A percentile compares a stretch with the other conserved stretches of the same genome.
phyloP scores from a whole-genome alignment of 129 eudicot genomes.

The Escallonia herrerae region DNA sequence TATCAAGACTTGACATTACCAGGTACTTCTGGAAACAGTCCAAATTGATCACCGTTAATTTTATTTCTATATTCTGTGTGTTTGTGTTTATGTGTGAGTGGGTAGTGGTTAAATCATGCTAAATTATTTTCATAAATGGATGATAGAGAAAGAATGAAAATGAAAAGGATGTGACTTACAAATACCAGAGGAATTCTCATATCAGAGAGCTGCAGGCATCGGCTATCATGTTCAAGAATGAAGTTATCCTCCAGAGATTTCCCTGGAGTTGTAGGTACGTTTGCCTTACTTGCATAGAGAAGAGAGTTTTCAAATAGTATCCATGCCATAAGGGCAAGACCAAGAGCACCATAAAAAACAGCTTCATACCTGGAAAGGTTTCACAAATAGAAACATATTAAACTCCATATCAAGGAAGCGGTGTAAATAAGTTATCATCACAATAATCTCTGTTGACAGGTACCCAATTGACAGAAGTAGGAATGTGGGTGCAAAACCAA shows the following conservation, averaged over 20 bases:
- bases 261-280: constrained; percentile 27
- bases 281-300: constrained; percentile 37
- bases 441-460: constrained; percentile 6
- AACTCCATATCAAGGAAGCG: background rate
- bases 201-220: constrained; percentile 72
- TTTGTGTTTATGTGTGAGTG: no score
- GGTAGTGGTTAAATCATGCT: background rate
- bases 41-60: no score
- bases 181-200: constrained; percentile 75
- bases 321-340: constrained; percentile 91
- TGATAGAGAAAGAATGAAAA: background rate
- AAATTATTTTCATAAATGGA: background rate
- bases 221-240: constrained; percentile 38
- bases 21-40: no score
- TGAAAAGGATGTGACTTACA: constrained; percentile 41
- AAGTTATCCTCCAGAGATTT: constrained; percentile 38
- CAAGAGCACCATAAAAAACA: constrained; percentile 82
- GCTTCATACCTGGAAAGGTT: constrained; percentile 80
- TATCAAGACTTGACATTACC: no score
- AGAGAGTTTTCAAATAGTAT: constrained; percentile 74
- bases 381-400: background rate
- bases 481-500: constrained; percentile 97
- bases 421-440: background rate
- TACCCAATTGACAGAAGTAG: constrained; percentile 93
- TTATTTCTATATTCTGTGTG: no score